These are phyloP conservation scores for Pugionium dolabratum DNA, from an alignment of 345 rosid genomes.

Conservation along the genomic window DNA sequence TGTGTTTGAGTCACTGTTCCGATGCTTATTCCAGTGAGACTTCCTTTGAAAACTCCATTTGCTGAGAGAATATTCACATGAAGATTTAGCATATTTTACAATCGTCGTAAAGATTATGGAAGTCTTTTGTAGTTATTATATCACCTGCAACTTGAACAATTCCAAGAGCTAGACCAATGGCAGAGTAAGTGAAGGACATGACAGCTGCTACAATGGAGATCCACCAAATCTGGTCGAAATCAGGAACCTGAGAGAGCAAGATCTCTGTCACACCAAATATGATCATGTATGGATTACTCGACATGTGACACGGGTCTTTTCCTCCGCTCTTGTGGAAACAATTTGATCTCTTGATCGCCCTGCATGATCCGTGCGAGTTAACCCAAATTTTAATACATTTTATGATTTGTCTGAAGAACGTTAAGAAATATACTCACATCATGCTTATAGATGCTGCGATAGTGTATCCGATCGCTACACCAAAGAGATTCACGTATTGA, in stretches of 20 bases:
- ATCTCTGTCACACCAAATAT: slow-evolving; percentile 65
- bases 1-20: slow-evolving; percentile 64
- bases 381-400: background rate
- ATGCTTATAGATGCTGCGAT: slow-evolving; percentile 81
- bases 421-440: slow-evolving; percentile 51
- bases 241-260: slow-evolving; percentile 77
- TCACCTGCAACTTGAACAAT: slow-evolving; percentile 66
- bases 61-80: slow-evolving; percentile 35
- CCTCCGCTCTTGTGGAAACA: slow-evolving; percentile 72
- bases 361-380: slow-evolving; percentile 28
- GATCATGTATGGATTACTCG: slow-evolving; percentile 76
- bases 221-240: slow-evolving; percentile 88
- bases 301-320: slow-evolving; percentile 61
- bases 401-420: background rate
- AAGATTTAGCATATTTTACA: slow-evolving; percentile 10
- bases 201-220: slow-evolving; percentile 85
- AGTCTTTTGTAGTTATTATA: background rate
- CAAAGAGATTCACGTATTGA: slow-evolving; percentile 74
- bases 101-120: background rate
- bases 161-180: slow-evolving; percentile 88
- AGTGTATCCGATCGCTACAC: slow-evolving; percentile 67
- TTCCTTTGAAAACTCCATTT: slow-evolving; percentile 59
- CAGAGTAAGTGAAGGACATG: slow-evolving; percentile 93
- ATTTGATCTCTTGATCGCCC: slow-evolving; percentile 81
- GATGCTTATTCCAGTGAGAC: slow-evolving; percentile 70